Evolutionary conservation across 1,139 yeast genomes (phyloP).

Genomic region (Candida gigantensis): DNA sequence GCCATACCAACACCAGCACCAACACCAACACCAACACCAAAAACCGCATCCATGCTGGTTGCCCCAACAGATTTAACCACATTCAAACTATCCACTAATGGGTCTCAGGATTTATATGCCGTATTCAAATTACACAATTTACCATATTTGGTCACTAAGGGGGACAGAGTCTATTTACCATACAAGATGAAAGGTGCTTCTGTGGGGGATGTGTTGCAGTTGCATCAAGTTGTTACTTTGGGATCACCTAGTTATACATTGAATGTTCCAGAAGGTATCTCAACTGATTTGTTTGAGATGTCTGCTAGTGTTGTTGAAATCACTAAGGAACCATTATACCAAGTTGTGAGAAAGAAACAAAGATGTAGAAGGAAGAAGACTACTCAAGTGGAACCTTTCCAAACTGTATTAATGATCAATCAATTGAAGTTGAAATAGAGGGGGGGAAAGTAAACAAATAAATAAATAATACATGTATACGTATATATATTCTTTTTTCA

Average conservation of each 20-base stretch:
- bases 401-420: slow-evolving; percentile 78
- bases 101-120: slow-evolving; percentile 64
- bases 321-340: slow-evolving; percentile 77
- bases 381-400: slow-evolving; percentile 71
- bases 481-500: slow-evolving; percentile 2
- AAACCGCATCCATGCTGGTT: too few species aligned
- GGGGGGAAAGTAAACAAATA: too few species aligned
- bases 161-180: slow-evolving; percentile 81
- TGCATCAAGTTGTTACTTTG: slow-evolving; percentile 75
- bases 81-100: slow-evolving; percentile 62
- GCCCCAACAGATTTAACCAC: slow-evolving; percentile 31
- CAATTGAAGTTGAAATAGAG: slow-evolving; percentile 52
- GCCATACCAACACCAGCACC: too few species aligned
- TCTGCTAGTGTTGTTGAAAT: slow-evolving; percentile 83
- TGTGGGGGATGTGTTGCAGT: slow-evolving; percentile 75
- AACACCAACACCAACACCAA: too few species aligned
- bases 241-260: slow-evolving; percentile 84
- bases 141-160: slow-evolving; percentile 87
- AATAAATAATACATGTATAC: neutral
- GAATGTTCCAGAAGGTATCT: slow-evolving; percentile 37
- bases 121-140: slow-evolving; percentile 78
- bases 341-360: slow-evolving; percentile 61
- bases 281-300: slow-evolving; percentile 50
- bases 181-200: slow-evolving; percentile 71
- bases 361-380: slow-evolving; percentile 86